These are phyloP conservation scores for Buddleja alternifolia DNA, from an alignment of 257 asterid species.

Conservation along the genomic window DNA sequence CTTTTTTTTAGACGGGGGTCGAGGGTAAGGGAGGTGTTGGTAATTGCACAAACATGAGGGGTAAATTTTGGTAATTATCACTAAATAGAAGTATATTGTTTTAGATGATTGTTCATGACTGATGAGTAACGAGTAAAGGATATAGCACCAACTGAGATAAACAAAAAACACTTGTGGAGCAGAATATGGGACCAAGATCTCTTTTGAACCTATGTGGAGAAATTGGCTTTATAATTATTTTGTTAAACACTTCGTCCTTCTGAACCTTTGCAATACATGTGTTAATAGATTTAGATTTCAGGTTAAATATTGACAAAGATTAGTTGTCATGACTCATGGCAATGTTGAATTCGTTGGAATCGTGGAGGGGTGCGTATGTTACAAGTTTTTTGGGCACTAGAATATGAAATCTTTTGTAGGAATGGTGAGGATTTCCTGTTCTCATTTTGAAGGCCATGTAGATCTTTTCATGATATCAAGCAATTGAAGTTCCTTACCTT, in stretches of 20 bases:
- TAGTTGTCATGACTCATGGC: not conserved
- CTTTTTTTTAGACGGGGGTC: too few species aligned
- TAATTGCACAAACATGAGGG: too few species aligned
- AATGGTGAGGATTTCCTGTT: not conserved
- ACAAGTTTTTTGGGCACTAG: not conserved
- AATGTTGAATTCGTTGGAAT: not conserved
- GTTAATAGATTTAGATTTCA: not conserved
- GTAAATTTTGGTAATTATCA: too few species aligned
- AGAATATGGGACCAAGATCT: not conserved
- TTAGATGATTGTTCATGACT: not conserved
- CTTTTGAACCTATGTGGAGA: not conserved
- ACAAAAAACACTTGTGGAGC: not conserved
- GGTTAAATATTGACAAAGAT: not conserved
- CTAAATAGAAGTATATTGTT: too few species aligned
- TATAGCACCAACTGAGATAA: not conserved
- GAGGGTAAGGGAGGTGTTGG: too few species aligned
- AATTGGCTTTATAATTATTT: not conserved
- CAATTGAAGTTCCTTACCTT: not conserved
- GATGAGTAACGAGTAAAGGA: not conserved
- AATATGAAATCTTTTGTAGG: not conserved
- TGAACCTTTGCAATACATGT: not conserved
- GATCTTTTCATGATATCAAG: not conserved
- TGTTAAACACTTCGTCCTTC: not conserved
- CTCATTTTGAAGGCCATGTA: not conserved
- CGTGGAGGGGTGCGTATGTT: too few species aligned